Evolutionary conservation across 208 protist genomes (phyloP).

Genomic region (Phytomonas francai): DNA sequence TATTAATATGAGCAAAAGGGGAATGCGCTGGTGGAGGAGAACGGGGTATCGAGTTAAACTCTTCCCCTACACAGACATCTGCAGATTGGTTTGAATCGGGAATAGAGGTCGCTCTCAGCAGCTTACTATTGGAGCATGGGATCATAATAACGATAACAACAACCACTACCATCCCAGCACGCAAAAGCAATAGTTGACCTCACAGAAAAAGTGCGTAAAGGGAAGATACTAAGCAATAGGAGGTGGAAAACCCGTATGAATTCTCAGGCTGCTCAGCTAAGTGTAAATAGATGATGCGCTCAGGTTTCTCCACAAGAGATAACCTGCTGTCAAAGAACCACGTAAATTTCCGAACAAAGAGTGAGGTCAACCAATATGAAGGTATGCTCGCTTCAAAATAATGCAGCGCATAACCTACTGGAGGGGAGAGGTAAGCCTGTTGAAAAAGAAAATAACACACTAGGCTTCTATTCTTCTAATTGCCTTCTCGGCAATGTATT

Average conservation of each 20-base stretch:
- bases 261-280: not conserved
- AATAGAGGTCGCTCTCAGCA: not conserved
- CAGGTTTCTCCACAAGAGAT: not conserved
- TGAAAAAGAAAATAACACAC: not conserved
- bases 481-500: not conserved
- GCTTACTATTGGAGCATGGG: not conserved
- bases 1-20: not conserved
- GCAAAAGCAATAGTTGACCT: not conserved
- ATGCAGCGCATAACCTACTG: not conserved
- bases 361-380: not conserved
- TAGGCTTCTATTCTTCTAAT: not conserved
- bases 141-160: not conserved
- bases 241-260: not conserved
- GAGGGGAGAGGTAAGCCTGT: not conserved
- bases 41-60: not conserved
- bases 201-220: not conserved
- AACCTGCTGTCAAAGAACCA: not conserved
- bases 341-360: not conserved
- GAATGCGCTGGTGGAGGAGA: not conserved
- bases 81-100: not conserved
- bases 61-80: not conserved
- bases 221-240: not conserved
- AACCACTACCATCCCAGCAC: not conserved
- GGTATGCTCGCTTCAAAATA: not conserved
- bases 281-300: not conserved